Evolutionary conservation across 805 yeast genomes (phyloP).

Genomic region (Clavispora vitiphila): DNA sequence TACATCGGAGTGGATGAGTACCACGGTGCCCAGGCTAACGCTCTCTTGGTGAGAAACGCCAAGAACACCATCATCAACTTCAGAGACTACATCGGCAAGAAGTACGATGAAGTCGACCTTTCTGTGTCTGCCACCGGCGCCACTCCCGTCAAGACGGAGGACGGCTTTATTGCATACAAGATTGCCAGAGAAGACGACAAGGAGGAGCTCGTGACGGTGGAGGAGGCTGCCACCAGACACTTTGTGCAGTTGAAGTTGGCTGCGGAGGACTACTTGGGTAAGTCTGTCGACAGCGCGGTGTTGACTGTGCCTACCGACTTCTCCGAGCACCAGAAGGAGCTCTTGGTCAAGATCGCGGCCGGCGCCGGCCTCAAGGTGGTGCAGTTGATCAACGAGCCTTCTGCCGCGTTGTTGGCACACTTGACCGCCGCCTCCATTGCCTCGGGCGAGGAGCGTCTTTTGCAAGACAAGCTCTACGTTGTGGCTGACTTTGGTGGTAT

Average conservation of each 20-base stretch:
- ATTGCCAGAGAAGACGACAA: conserved; percentile 47
- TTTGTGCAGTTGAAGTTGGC: conserved; percentile 75
- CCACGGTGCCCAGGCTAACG: conserved; percentile 94
- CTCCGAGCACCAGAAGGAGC: conserved; percentile 64
- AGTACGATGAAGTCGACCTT: conserved; percentile 65
- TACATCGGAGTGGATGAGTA: conserved; percentile 94
- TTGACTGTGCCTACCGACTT: conserved; percentile 89
- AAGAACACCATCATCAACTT: conserved; percentile 81
- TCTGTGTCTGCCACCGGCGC: conserved; percentile 59
- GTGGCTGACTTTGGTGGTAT: conserved; percentile 97
- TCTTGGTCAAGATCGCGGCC: conserved; percentile 55
- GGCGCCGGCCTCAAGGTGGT: conserved; percentile 74
- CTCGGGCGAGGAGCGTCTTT: conserved; percentile 36
- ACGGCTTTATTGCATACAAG: conserved; percentile 67
- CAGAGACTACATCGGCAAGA: conserved; percentile 85
- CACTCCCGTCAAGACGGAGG: conserved; percentile 46
- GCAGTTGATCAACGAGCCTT: conserved; percentile 89
- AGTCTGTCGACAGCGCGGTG: conserved; percentile 73
- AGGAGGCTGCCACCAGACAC: conserved; percentile 80
- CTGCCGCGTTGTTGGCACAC: conserved; percentile 87
- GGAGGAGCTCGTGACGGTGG: conserved; percentile 57
- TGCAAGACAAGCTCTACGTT: conserved; percentile 70
- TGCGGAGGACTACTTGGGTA: conserved; percentile 90
- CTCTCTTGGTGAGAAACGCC: conserved; percentile 89
- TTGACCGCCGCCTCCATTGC: conserved; percentile 34